Percentiles rank a stretch among this genome's conserved stretches.
These are phyloP conservation scores for Pestalotiopsis sp. DNA, from an alignment of 2,329 filamentous ascomycete genomes.

Conservation along the genomic window DNA sequence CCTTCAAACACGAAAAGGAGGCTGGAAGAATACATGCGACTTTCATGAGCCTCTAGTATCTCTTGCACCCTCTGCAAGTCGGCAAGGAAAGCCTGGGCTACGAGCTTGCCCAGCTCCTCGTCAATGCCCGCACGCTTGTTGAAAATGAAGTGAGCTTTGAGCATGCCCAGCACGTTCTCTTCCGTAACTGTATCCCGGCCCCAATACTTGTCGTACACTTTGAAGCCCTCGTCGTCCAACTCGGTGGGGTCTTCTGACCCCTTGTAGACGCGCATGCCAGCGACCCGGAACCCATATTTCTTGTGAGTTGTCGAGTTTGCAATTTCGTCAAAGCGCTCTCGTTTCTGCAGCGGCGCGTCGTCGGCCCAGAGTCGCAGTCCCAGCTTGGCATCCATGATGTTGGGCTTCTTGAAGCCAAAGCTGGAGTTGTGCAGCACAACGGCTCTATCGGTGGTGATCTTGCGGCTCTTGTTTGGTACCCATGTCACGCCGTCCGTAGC, in stretches of 20 bases:
- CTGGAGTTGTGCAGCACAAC: conserved; percentile 87
- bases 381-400: conserved; percentile 92
- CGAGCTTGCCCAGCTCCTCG: conserved; percentile 55
- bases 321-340: conserved; percentile 61
- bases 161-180: conserved; percentile 55
- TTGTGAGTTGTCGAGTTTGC: conserved; percentile 60
- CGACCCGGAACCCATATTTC: conserved; percentile 62
- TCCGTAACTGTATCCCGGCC: conserved; percentile 55
- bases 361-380: conserved; percentile 87
- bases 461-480: conserved; percentile 52
- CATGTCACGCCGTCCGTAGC: conserved; percentile 37
- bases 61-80: conserved; percentile 56
- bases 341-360: conserved; percentile 61
- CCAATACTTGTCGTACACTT: conserved; percentile 65
- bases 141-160: conserved; percentile 58
- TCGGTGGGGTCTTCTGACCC: conserved; percentile 54
- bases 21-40: conserved; percentile 65
- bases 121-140: conserved; percentile 60
- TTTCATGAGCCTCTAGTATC: conserved; percentile 57
- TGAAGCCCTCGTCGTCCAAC: conserved; percentile 57
- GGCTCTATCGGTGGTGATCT: conserved; percentile 75
- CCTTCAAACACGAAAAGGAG: conserved; percentile 67
- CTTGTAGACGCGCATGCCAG: conserved; percentile 66
- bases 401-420: conserved; percentile 78
- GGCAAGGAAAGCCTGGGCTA: conserved; percentile 54